Evolutionary conservation across 2,329 filamentous ascomycete species (phyloP).

Genomic region (Verticillium nonalfalfae): DNA sequence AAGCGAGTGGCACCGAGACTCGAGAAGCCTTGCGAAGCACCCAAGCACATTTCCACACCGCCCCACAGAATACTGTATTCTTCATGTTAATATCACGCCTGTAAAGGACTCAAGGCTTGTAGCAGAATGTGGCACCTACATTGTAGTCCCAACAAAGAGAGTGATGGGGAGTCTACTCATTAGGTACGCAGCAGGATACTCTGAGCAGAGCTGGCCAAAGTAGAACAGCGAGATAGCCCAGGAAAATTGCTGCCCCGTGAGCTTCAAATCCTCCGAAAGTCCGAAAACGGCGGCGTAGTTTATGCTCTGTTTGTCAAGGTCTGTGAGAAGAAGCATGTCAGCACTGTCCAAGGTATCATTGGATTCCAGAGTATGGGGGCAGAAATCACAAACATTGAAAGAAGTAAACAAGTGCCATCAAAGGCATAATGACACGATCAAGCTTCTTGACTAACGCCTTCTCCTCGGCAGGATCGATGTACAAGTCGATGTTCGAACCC

Average conservation of each 20-base stretch:
- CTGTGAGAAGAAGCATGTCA: not conserved
- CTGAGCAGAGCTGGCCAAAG: conserved; percentile 55
- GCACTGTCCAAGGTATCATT: too few relatives aligned
- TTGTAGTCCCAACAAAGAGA: conserved; percentile 17
- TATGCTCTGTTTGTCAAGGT: conserved; percentile 11
- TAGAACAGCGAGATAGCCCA: conserved; percentile 50
- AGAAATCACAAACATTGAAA: conserved; percentile 10
- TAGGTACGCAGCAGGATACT: conserved; percentile 51
- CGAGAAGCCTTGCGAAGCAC: conserved; percentile 8
- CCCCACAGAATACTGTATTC: conserved; percentile 53
- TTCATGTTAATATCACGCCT: too few relatives aligned
- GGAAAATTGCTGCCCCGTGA: conserved; percentile 49
- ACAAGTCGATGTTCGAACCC: too few relatives aligned
- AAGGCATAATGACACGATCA: conserved; percentile 9
- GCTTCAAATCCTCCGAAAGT: conserved; percentile 38
- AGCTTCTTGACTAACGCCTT: conserved; percentile 2
- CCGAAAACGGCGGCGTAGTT: conserved; percentile 48
- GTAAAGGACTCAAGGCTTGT: too few relatives aligned
- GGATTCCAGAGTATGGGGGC: not conserved
- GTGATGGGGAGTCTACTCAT: conserved; percentile 25
- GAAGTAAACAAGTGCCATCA: conserved; percentile 12
- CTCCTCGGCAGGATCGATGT: conserved; percentile 20
- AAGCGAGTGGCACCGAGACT: conserved; percentile 14
- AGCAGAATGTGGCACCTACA: too few relatives aligned
- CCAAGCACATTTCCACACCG: conserved; percentile 27